Conservation (phyloP, 1,284 basidiomycete genomes). For the Trametes polyzona region DNA sequence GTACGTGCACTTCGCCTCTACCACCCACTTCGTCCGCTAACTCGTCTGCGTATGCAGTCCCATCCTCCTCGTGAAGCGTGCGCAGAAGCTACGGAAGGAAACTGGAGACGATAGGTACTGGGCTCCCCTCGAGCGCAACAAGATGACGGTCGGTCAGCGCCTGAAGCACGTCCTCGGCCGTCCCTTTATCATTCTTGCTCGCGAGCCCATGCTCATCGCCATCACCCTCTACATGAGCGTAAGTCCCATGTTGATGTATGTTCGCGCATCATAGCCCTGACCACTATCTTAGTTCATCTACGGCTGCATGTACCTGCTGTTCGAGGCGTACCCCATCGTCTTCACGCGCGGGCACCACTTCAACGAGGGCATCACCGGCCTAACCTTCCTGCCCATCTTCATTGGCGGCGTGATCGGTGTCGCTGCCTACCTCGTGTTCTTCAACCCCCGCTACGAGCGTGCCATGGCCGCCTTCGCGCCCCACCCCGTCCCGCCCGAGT, state of each 20-base stretch:
- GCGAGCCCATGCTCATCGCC: conserved; percentile 51
- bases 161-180: conserved; percentile 40
- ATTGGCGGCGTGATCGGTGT: conserved; percentile 38
- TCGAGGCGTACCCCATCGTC: conserved; percentile 41
- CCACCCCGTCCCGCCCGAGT: conserved; percentile 48
- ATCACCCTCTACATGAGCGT: conserved; percentile 52
- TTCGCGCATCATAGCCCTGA: not conserved
- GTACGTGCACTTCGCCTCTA: conserved; percentile 34
- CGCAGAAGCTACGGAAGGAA: conserved; percentile 38
- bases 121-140: conserved; percentile 41
- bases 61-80: conserved; percentile 47
- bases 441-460: conserved; percentile 38
- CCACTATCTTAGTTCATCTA: conserved; percentile 41
- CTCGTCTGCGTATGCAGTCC: conserved; percentile 37
- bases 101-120: conserved; percentile 64
- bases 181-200: conserved; percentile 46
- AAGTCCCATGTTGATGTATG: conserved; percentile 11
- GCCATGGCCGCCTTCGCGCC: conserved; percentile 40
- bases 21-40: not conserved
- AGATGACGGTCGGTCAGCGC: conserved; percentile 36
- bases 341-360: conserved; percentile 40
- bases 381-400: conserved; percentile 52
- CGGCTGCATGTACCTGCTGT: conserved; percentile 47
- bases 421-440: conserved; percentile 33
- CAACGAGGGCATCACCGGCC: conserved; percentile 43